Evolutionary conservation across 768 basidiomycete species (phyloP), one percentile per base, ranked within the genome.

Genomic region (Dacryopinax primogenitus): DNA sequence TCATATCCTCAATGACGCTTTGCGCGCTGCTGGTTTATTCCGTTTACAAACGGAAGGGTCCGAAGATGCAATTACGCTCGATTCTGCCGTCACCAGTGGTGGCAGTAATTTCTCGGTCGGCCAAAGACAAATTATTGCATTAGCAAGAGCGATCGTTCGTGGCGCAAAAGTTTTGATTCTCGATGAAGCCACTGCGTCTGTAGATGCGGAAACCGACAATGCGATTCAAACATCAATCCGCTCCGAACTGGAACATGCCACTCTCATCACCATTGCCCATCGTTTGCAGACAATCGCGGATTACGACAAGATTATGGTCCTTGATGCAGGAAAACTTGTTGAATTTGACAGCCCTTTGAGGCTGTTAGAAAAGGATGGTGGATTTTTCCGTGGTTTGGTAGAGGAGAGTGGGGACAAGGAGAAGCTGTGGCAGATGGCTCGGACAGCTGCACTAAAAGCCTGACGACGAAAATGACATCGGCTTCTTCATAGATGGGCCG

Each of bases 241-340:
- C 7, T 75, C 75, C 26, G 78, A 78, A 66, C 69, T 82, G 3
- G 72, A 71, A 9, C 78, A 70, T 34, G 67, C 77, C 0, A 85
- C 84, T 0, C 73, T 86, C 21, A 74, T 86, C 32, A 84, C 82
- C 18, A 78, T 86, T 37, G 84, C 84, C 0, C 83, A 85, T 71
- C 78, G 84, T 18, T 69, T 83, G 12, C 77, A 79, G 65, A 85
- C 81, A 4, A 81, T 85, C 66, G 82, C 83, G 76, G 83, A 84
- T 63, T 81, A 83, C 2, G 84, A 86, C 70, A 81, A 81, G 68
- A 81, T 85, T 47, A 77, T 1, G 64, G 67, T 47, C 61, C 67
- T 64, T 63, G 51, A 58, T 18, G 51, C 51, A 6, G 51, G 51
- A 23, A 58, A 58, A 30, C 26, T 58, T 9, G 51, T 58, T 26